Evolutionary conservation across 2,329 filamentous ascomycete species (phyloP), one percentile per base, ranked within the genome.

Genomic region (Colletotrichum costaricense): DNA sequence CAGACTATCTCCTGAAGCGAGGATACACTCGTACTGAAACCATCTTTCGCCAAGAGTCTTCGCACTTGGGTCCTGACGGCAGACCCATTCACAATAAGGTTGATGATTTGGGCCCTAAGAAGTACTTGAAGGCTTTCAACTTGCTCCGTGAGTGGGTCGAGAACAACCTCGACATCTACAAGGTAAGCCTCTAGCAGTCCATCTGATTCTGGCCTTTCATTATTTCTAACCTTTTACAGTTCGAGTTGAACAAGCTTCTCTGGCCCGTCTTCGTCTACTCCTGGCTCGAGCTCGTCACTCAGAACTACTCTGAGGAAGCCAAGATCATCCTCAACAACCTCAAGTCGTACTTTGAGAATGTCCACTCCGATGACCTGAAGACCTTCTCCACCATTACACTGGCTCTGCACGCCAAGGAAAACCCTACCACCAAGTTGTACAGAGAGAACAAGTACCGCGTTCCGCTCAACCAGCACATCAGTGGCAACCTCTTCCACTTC

Each of bases 241-340:
- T 96, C 57, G 97, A 99, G 84, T 87, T 99, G 3, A 89, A 91
- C 72, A 95, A 97, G 76, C 87, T 98, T 4, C 85, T 98, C 19
- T 99, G 97, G 95, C 97, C 97, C 0, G 86, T 97, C 0, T 98
- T 98, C 79, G 94, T 98, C 63, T 97, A 99, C 82, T 97, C 94
- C 0, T 98, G 94, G 80, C 86, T 99, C 30, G 92, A 94, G 70
- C 89, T 98, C 68, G 89, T 97, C 33, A 87, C 87, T 42, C 90
- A 94, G 73, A 91, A 91, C 75, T 95, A 93, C 77, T 85, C 89
- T 1, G 89, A 90, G 52, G 94, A 97, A 72, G 91, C 92, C 16
- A 92, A 93, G 76, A 85, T 88, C 2, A 96, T 97, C 79, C 92
- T 97, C 74, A 88, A 90, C 33, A 86, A 89, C 5, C 91, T 94